phyloP scores from a whole-genome alignment of 2,329 filamentous ascomycete species.

The Exophiala oligosperma region DNA sequence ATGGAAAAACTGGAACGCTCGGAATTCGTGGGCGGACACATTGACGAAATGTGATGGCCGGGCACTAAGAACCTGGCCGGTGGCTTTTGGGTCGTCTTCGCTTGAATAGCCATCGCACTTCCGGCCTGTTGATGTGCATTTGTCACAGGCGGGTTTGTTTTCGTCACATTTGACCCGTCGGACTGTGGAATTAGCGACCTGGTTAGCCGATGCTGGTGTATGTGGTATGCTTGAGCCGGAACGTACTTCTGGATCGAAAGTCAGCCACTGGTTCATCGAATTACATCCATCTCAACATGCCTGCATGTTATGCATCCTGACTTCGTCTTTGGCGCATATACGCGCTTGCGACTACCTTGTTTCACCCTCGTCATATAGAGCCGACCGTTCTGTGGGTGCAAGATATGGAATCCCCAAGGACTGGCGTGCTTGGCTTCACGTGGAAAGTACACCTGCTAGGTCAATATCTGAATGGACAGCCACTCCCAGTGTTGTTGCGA shows the following conservation, averaged over 20 bases:
- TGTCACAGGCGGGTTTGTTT: constrained; percentile 35
- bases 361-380: not conserved
- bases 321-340: constrained; percentile 19
- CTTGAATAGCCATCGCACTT: constrained; percentile 34
- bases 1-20: constrained; percentile 8
- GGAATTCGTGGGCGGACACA: not conserved
- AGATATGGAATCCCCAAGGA: too few relatives aligned
- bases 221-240: too few relatives aligned
- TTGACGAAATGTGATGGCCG: not conserved
- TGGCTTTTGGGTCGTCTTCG: not conserved
- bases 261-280: too few relatives aligned
- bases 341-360: not conserved
- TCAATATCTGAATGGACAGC: too few relatives aligned
- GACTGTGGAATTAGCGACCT: constrained; percentile 24
- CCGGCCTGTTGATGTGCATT: constrained; percentile 35
- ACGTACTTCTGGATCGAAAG: not conserved
- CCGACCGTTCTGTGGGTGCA: too few relatives aligned
- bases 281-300: constrained; percentile 37
- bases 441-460: too few relatives aligned
- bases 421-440: too few relatives aligned
- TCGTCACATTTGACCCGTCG: constrained; percentile 38
- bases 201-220: not conserved
- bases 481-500: too few relatives aligned
- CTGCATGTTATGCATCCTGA: constrained; percentile 57
- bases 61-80: not conserved